These are phyloP conservation scores for Tetragonia tetragonoides DNA, from an alignment of 148 eudicot genomes.

Conservation along the genomic window DNA sequence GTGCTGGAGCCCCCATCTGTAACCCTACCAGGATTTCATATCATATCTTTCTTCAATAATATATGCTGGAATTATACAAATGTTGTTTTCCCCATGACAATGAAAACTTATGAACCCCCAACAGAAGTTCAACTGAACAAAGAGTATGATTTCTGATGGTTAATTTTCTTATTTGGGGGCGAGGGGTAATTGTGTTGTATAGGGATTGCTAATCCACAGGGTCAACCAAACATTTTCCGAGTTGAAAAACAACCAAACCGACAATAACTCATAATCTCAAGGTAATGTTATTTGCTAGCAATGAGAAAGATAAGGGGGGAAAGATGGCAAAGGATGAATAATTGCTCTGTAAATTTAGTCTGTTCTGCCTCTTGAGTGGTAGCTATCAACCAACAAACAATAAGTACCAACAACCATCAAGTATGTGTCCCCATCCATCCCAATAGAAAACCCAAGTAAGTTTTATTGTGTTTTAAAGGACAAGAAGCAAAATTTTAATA, in stretches of 20 bases:
- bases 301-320: no score
- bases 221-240: background rate
- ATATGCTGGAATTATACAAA: slow-evolving; percentile 18
- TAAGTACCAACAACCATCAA: slow-evolving; percentile 42
- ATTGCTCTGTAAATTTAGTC: slow-evolving; percentile 26
- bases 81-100: slow-evolving; percentile 20
- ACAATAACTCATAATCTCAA: no score
- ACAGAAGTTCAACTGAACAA: background rate
- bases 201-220: no score
- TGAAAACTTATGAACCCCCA: slow-evolving; percentile 13
- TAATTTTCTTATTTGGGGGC: no score
- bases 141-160: no score
- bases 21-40: slow-evolving; percentile 23
- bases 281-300: background rate
- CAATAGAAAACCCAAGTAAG: slow-evolving; percentile 26
- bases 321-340: slow-evolving; percentile 13
- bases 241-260: no score
- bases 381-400: slow-evolving; percentile 39
- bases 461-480: background rate
- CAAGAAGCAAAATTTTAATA: background rate
- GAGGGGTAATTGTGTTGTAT: no score
- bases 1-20: slow-evolving; percentile 7
- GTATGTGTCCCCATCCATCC: slow-evolving; percentile 44
- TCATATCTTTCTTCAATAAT: slow-evolving; percentile 21
- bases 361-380: slow-evolving; percentile 31